Evolutionary conservation across 352 stramenopile genomes (phyloP).

Genomic region (Phytophthora ramorum): DNA sequence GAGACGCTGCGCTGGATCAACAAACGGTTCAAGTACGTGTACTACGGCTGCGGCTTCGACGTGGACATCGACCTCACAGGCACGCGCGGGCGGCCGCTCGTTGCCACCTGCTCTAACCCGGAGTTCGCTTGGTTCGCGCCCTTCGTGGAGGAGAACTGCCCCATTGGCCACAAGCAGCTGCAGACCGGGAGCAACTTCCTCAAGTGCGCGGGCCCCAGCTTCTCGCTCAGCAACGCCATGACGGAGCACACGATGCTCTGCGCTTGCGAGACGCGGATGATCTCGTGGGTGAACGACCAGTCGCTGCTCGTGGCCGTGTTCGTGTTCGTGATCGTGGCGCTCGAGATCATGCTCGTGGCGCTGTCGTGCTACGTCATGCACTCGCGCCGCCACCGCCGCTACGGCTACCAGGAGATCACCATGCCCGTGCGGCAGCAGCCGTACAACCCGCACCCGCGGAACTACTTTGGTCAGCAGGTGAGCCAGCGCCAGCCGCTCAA

Average conservation of each 20-base stretch:
- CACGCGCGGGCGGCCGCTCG: slow-evolving; percentile 41
- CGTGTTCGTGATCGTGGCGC: slow-evolving; percentile 79
- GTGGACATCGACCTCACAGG: slow-evolving; percentile 70
- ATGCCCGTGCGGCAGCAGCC: slow-evolving; percentile 83
- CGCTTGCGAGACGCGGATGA: slow-evolving; percentile 80
- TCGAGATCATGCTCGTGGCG: slow-evolving; percentile 81
- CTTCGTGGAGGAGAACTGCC: slow-evolving; percentile 79
- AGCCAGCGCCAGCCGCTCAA: slow-evolving; percentile 49
- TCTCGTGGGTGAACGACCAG: slow-evolving; percentile 84
- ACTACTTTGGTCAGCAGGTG: slow-evolving; percentile 66
- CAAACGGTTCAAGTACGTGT: slow-evolving; percentile 76
- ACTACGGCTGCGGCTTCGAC: slow-evolving; percentile 70
- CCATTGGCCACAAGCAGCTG: slow-evolving; percentile 63
- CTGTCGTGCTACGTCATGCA: slow-evolving; percentile 89
- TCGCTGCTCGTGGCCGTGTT: slow-evolving; percentile 79
- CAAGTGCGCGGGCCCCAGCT: slow-evolving; percentile 68
- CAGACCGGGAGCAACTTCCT: slow-evolving; percentile 67
- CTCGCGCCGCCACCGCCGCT: slow-evolving; percentile 65
- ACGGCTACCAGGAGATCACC: slow-evolving; percentile 86
- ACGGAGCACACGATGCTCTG: slow-evolving; percentile 86
- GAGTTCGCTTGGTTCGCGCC: slow-evolving; percentile 76
- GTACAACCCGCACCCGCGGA: slow-evolving; percentile 83
- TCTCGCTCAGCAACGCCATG: slow-evolving; percentile 67
- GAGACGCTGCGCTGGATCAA: slow-evolving; percentile 82
- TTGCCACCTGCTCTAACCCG: slow-evolving; percentile 60